These are phyloP conservation scores for Phytophthora tubulina DNA, from an alignment of 352 stramenopile genomes.

Conservation along the genomic window DNA sequence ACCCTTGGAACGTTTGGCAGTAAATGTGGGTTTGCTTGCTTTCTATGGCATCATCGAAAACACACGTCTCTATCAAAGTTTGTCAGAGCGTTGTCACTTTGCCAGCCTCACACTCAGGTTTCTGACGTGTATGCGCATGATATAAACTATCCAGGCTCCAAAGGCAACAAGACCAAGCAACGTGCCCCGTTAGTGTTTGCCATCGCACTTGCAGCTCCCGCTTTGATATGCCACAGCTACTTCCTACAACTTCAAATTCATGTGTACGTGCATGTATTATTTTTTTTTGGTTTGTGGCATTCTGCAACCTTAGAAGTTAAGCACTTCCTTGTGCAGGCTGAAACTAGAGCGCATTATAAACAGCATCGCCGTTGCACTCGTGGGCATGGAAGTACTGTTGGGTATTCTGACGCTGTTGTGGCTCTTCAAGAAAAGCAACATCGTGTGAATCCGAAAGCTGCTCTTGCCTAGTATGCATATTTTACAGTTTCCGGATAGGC, in stretches of 20 bases:
- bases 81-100: neutral
- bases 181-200: conserved; percentile 65
- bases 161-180: conserved; percentile 85
- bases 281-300: neutral
- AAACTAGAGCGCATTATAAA: conserved; percentile 73
- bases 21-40: conserved; percentile 70
- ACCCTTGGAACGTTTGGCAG: conserved; percentile 57
- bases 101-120: neutral
- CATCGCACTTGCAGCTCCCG: conserved; percentile 57
- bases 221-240: conserved; percentile 78
- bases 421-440: conserved; percentile 27
- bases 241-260: conserved; percentile 84
- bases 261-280: conserved; percentile 48
- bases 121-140: neutral
- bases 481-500: conserved; percentile 1
- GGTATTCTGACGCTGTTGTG: conserved; percentile 52
- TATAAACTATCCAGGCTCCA: conserved; percentile 55
- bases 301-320: conserved; percentile 3
- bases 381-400: conserved; percentile 67
- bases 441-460: neutral
- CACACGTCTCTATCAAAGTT: conserved; percentile 77
- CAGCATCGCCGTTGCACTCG: conserved; percentile 62
- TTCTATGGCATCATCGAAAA: conserved; percentile 71
- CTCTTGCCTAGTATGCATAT: conserved; percentile 6
- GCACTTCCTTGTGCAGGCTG: conserved; percentile 40